Evolutionary conservation across 2,329 filamentous ascomycete genomes (phyloP), one percentile per base, ranked within the genome.

Genomic region (Colletotrichum godetiae): DNA sequence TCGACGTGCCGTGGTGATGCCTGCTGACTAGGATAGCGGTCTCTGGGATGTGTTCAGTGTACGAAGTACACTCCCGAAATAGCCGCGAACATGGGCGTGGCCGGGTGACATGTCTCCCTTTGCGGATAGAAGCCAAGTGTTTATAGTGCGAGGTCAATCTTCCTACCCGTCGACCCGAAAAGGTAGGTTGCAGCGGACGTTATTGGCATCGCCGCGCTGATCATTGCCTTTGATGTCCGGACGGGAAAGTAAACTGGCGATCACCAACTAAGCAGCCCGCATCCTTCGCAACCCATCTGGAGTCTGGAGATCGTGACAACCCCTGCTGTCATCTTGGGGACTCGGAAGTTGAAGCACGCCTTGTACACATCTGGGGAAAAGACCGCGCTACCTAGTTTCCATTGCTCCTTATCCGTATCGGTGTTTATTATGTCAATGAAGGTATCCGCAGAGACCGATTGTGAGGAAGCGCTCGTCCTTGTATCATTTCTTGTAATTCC

Each of bases 161-260:
- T 33, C 31, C 15, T 46, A 31, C 33, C 19, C 12, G 15, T 24
- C 29, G 29, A 31, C 22, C 29, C 29, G 22, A 68, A 49, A 35
- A 49, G 42, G 37, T 27, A 31, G 33, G 29, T 58, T 59, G 37
- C 19, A 24, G 24, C 59, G 15, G 31, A 42, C 29, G 42, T 19
- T 53, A 57, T 49, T 60, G 33, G 53, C 42, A 69, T 59, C 42
- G 52, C 59, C 53, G 31, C 53, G 65, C 12, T 58, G 53, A 64
- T 69, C 59, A 53, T 58, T 55, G 52, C 58, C 24, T 22, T n/a
- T n/a, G 37, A n/a, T 13, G 52, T 15, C 53, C n/a, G 8, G n/a
- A 24, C n/a, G 31, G 27, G 55, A 31, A 59, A 46, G 31, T 33
- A 31, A n/a, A 24, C 31, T 27, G 37, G 35, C n/a, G 53, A 63